These are phyloP conservation scores for Hymenochaete sp. DNA, from an alignment of 1,284 basidiomycete species.

Conservation along the genomic window DNA sequence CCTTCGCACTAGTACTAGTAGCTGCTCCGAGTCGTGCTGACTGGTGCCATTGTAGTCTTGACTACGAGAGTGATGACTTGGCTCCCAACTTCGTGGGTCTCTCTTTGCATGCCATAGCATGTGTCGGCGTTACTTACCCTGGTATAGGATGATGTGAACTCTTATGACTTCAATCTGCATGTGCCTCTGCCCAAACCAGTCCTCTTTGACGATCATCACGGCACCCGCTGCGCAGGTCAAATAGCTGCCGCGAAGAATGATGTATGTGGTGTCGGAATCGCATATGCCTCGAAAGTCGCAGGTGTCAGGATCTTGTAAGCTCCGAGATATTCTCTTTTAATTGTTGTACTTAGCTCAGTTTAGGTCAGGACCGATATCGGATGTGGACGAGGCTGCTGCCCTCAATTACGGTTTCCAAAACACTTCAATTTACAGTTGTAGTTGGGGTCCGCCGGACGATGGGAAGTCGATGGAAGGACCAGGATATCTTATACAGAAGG, in stretches of 20 bases:
- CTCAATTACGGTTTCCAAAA: slow-evolving; percentile 93
- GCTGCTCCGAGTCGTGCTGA: no score
- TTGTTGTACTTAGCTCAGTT: not conserved
- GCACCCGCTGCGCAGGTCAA: slow-evolving; percentile 96
- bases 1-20: no score
- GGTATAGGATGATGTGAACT: slow-evolving; percentile 74
- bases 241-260: slow-evolving; percentile 96
- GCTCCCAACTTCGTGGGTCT: slow-evolving; percentile 76
- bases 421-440: slow-evolving; percentile 92
- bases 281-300: slow-evolving; percentile 85
- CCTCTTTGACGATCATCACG: slow-evolving; percentile 90
- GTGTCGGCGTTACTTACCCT: not conserved
- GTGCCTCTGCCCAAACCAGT: slow-evolving; percentile 80
- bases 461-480: slow-evolving; percentile 95
- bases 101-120: slow-evolving; percentile 5
- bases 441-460: slow-evolving; percentile 97
- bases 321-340: not conserved
- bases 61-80: slow-evolving; percentile 83
- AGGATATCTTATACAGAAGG: slow-evolving; percentile 85
- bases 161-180: slow-evolving; percentile 97
- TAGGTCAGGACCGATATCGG: slow-evolving; percentile 84
- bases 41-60: no score
- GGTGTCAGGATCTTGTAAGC: slow-evolving; percentile 79
- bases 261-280: slow-evolving; percentile 92
- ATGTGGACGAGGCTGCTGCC: slow-evolving; percentile 95